Conservation (phyloP, 495 filamentous ascomycete species). For the Lentithecium fluviatile region DNA sequence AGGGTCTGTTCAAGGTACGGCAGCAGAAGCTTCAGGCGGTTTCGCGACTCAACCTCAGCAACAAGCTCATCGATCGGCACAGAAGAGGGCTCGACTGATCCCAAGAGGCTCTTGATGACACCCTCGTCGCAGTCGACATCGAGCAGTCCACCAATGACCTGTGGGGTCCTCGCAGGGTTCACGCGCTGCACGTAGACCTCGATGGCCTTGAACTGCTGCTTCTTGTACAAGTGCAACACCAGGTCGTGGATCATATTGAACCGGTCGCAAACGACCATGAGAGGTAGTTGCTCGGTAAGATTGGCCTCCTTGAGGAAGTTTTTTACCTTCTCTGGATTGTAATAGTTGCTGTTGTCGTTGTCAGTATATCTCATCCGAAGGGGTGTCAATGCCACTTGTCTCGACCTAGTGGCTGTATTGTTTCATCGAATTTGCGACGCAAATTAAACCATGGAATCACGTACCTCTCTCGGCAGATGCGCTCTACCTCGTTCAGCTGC, state of each 20-base stretch:
- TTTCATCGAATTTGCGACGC: conserved; percentile 68
- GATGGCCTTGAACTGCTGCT: conserved; percentile 99
- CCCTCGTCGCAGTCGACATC: conserved; percentile 97
- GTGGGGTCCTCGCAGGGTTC: conserved; percentile 89
- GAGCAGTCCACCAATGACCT: conserved; percentile 91
- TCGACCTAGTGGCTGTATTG: conserved; percentile 49
- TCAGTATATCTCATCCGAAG: too few species aligned
- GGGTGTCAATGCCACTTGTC: too few species aligned
- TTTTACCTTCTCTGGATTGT: conserved; percentile 96
- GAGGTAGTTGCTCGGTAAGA: conserved; percentile 85
- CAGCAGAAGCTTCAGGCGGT: conserved; percentile 90
- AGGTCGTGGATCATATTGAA: conserved; percentile 98
- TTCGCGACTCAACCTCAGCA: conserved; percentile 88
- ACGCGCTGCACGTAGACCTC: conserved; percentile 99
- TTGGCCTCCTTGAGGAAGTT: conserved; percentile 99
- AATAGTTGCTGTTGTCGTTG: conserved; percentile 52
- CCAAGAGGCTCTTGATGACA: conserved; percentile 92
- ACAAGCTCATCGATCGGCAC: conserved; percentile 97
- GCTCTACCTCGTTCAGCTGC: conserved; percentile 92
- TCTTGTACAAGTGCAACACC: conserved; percentile 96
- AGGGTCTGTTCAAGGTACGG: conserved; percentile 96
- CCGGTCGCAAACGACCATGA: conserved; percentile 98
- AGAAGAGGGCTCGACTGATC: conserved; percentile 75
- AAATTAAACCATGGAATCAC: neutral
- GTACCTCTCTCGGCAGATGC: conserved; percentile 86